Evolutionary conservation across 2,329 filamentous ascomycete species (phyloP).

Genomic region (Aureobasidium zeae): DNA sequence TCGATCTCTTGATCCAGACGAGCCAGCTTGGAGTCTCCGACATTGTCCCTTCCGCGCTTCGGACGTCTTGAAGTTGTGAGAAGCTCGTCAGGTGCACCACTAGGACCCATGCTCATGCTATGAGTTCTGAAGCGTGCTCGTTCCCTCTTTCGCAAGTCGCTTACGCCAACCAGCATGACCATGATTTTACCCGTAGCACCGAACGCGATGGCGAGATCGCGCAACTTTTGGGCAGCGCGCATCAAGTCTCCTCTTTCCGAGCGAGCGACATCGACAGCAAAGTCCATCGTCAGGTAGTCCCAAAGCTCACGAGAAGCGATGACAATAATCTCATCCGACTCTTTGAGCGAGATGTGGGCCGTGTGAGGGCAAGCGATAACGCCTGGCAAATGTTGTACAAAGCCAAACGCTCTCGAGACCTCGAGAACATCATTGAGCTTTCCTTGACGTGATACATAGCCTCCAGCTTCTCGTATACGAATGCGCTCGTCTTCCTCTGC

Average conservation of each 20-base stretch:
- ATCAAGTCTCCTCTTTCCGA: conserved; percentile 84
- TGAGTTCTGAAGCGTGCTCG: conserved; percentile 65
- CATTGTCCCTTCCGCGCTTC: conserved; percentile 48
- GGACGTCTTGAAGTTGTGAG: conserved; percentile 54
- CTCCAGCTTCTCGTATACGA: conserved; percentile 86
- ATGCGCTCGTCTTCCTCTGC: conserved; percentile 75
- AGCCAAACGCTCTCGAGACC: conserved; percentile 91
- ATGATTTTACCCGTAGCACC: conserved; percentile 92
- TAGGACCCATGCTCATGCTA: conserved; percentile 76
- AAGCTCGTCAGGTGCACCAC: conserved; percentile 63
- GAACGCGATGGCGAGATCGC: conserved; percentile 91
- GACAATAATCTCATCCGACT: conserved; percentile 88
- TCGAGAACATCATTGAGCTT: conserved; percentile 85
- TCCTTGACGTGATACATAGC: conserved; percentile 90
- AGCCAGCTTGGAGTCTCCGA: conserved; percentile 77
- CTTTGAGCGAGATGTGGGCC: conserved; percentile 64
- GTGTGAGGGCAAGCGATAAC: conserved; percentile 87
- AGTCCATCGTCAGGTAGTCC: conserved; percentile 83
- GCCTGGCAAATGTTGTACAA: conserved; percentile 82
- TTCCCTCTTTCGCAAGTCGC: conserved; percentile 79
- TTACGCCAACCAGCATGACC: conserved; percentile 96
- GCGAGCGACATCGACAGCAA: conserved; percentile 84
- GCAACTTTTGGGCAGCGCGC: conserved; percentile 86
- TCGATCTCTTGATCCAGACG: conserved; percentile 84
- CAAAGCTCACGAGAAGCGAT: conserved; percentile 88